phyloP scores from a whole-genome alignment of 805 yeast genomes.

The Jamesozyma jinghongensis region DNA sequence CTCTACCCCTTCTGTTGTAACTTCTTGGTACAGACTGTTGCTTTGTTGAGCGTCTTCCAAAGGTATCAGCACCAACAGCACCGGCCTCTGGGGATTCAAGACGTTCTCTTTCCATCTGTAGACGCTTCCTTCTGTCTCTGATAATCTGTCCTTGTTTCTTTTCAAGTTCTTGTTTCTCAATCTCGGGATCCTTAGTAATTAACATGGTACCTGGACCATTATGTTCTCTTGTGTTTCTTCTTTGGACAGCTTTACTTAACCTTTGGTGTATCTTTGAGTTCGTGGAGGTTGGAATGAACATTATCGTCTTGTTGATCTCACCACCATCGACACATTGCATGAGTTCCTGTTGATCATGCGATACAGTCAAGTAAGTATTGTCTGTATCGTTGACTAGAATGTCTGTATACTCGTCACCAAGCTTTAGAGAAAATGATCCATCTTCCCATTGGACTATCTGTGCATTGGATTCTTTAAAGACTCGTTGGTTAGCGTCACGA shows the following conservation, averaged over 20 bases:
- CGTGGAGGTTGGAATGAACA: conserved; percentile 86
- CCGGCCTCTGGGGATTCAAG: conserved; percentile 36
- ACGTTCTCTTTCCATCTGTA: conserved; percentile 44
- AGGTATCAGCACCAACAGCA: conserved; percentile 8
- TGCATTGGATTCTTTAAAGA: conserved; percentile 79
- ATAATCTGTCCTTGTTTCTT: conserved; percentile 55
- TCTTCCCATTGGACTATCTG: conserved; percentile 92
- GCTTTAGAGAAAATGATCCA: conserved; percentile 74
- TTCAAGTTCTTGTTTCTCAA: conserved; percentile 57
- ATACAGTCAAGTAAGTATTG: conserved; percentile 63
- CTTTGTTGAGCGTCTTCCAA: conserved; percentile 11
- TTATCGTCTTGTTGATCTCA: conserved; percentile 54
- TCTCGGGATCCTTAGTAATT: conserved; percentile 54
- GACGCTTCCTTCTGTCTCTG: conserved; percentile 57
- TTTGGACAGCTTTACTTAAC: conserved; percentile 58
- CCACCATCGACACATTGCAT: conserved; percentile 53
- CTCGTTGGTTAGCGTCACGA: conserved; percentile 55
- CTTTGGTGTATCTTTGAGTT: conserved; percentile 71
- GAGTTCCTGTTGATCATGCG: conserved; percentile 63
- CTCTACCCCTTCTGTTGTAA: conserved; percentile 11
- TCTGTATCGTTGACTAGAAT: conserved; percentile 52
- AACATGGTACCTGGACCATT: conserved; percentile 34
- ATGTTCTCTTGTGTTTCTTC: conserved; percentile 30
- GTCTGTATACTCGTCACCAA: conserved; percentile 85
- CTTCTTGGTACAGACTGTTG: too few species aligned